phyloP scores from a whole-genome alignment of 2,329 filamentous ascomycete species.

The Periconia macrospinosa region DNA sequence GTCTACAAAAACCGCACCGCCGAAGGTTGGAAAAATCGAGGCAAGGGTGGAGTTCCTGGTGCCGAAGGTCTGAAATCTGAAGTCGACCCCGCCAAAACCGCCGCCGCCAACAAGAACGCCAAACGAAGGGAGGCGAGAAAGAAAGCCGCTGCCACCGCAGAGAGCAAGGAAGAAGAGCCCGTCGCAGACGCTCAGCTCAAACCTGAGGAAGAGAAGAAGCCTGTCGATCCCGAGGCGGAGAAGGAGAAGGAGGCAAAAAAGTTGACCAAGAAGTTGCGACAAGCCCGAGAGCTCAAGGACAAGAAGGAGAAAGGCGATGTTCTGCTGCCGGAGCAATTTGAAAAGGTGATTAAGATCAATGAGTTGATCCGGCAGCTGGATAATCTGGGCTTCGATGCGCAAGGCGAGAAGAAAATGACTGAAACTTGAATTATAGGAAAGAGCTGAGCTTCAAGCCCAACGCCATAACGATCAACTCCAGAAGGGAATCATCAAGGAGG shows the following conservation, averaged over 20 bases:
- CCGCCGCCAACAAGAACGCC: constrained; percentile 77
- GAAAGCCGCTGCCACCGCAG: constrained; percentile 50
- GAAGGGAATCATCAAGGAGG: constrained; percentile 1
- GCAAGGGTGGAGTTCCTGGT: constrained; percentile 71
- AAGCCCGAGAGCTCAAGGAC: constrained; percentile 84
- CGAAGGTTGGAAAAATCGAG: constrained; percentile 78
- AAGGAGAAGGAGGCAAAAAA: constrained; percentile 91
- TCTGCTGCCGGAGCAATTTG: constrained; percentile 89
- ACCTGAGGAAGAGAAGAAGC: constrained; percentile 24
- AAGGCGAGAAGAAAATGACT: constrained; percentile 66
- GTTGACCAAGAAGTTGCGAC: constrained; percentile 90
- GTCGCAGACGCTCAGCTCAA: constrained; percentile 19
- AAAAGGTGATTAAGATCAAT: constrained; percentile 96
- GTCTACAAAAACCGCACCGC: constrained; percentile 93
- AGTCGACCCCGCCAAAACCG: constrained; percentile 50
- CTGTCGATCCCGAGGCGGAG: constrained; percentile 70
- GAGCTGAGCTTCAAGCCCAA: constrained; percentile 10
- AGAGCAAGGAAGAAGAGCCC: constrained; percentile 18
- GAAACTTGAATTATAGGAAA: constrained; percentile 30
- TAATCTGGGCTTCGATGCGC: constrained; percentile 77
- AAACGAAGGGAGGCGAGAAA: constrained; percentile 72
- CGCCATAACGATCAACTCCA: constrained; percentile 9
- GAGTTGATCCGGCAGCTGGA: constrained; percentile 90
- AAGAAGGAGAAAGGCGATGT: constrained; percentile 88
- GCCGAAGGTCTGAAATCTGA: constrained; percentile 58